phyloP scores from a whole-genome alignment of 2,329 filamentous ascomycete species.

The Saccharata proteae region DNA sequence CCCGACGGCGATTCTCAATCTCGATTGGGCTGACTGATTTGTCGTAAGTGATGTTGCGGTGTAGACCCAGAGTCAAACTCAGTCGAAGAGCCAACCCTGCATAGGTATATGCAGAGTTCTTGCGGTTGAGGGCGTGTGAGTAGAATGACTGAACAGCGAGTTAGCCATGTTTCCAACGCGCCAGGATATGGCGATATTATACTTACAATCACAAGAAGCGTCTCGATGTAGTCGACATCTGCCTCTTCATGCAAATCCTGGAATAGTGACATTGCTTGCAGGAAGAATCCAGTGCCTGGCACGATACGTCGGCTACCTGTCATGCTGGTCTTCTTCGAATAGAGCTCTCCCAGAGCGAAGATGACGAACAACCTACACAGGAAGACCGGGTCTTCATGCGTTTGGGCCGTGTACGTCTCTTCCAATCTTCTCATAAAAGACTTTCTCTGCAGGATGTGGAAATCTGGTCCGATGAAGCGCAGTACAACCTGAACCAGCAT shows the following conservation, averaged over 20 bases:
- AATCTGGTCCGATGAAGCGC: slow-evolving; percentile 11
- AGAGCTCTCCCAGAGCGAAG: slow-evolving; percentile 12
- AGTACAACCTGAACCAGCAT: slow-evolving; percentile 14
- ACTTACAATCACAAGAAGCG: slow-evolving; percentile 12
- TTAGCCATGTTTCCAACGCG: slow-evolving; percentile 1
- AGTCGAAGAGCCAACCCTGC: slow-evolving; percentile 11
- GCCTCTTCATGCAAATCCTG: slow-evolving; percentile 11
- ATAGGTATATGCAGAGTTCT: slow-evolving; percentile 13
- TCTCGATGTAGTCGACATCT: slow-evolving; percentile 12
- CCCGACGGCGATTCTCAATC: slow-evolving; percentile 11
- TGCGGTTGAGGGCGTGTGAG: slow-evolving; percentile 12
- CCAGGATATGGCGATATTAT: neutral
- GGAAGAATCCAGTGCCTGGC: slow-evolving; percentile 9
- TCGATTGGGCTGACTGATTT: slow-evolving; percentile 8
- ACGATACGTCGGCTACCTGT: slow-evolving; percentile 8
- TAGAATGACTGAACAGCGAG: slow-evolving; percentile 11
- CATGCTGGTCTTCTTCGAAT: slow-evolving; percentile 7
- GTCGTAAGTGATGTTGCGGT: slow-evolving; percentile 10
- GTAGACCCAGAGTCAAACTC: slow-evolving; percentile 10
- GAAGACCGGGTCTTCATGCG: slow-evolving; percentile 9
- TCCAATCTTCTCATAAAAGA: slow-evolving; percentile 8
- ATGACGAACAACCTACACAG: slow-evolving; percentile 12
- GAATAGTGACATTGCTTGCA: slow-evolving; percentile 11
- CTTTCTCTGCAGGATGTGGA: slow-evolving; percentile 8
- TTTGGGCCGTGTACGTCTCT: slow-evolving; percentile 8